These are phyloP conservation scores for Naganishia sp. DNA, from an alignment of 1,284 basidiomycete genomes.

Conservation along the genomic window DNA sequence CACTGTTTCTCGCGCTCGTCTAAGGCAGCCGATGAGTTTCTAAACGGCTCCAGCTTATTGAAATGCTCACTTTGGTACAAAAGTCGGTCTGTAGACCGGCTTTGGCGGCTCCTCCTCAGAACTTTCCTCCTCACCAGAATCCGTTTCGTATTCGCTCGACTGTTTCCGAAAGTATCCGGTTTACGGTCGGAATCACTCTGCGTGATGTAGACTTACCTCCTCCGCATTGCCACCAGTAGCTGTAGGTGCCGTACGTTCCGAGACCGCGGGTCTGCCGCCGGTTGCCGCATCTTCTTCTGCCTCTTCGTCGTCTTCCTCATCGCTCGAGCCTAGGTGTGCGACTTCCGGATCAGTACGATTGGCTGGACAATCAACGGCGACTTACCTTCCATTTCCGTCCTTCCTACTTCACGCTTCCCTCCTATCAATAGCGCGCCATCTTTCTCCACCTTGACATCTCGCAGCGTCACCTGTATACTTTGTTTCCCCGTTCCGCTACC, in stretches of 20 bases:
- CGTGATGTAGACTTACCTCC: background rate
- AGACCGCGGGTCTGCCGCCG: conserved; percentile 32
- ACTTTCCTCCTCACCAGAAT: conserved; percentile 47
- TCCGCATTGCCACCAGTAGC: conserved; percentile 34
- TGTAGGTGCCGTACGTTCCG: background rate
- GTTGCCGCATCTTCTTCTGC: conserved; percentile 44
- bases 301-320: conserved; percentile 41
- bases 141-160: conserved; percentile 54
- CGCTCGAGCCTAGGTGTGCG: conserved; percentile 35
- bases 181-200: background rate
- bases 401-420: conserved; percentile 40
- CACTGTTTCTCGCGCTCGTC: conserved; percentile 44
- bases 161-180: conserved; percentile 22
- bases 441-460: conserved; percentile 47
- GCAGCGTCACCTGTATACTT: conserved; percentile 40
- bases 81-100: conserved; percentile 51
- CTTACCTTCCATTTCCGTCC: conserved; percentile 37
- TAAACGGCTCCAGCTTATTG: background rate
- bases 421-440: conserved; percentile 37
- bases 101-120: conserved; percentile 39
- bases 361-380: background rate
- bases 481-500: conserved; percentile 28
- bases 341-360: conserved; percentile 3
- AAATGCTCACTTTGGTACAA: conserved; percentile 47
- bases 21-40: conserved; percentile 24